phyloP scores from a whole-genome alignment of 352 stramenopile species.

The Phytopythium oedochilum region DNA sequence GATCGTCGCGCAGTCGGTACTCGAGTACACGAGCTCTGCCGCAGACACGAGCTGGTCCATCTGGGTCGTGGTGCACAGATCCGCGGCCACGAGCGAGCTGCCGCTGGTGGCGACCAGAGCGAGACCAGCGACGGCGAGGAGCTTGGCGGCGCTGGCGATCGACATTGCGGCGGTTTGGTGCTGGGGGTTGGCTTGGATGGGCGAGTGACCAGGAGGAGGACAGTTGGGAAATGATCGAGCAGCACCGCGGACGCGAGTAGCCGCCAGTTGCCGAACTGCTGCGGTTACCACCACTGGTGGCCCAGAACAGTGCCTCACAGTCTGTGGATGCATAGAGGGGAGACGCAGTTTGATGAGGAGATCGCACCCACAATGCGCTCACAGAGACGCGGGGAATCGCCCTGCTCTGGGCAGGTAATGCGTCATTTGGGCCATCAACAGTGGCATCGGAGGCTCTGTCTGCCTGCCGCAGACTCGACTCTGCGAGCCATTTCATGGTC shows the following conservation, averaged over 20 bases:
- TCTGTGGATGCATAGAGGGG: too few species aligned
- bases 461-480: too few species aligned
- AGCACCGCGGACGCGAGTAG: too few species aligned
- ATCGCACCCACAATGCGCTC: background rate
- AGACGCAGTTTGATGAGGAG: background rate
- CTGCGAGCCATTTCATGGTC: too few species aligned
- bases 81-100: background rate
- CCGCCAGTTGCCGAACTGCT: too few species aligned
- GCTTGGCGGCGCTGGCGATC: background rate
- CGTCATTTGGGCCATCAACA: background rate
- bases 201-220: background rate
- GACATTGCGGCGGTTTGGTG: background rate
- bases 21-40: slow-evolving; percentile 1
- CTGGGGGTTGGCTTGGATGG: background rate
- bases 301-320: too few species aligned
- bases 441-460: too few species aligned
- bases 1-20: slow-evolving; percentile 2
- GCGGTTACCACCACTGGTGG: too few species aligned
- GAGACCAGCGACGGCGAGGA: background rate
- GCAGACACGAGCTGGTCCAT: background rate
- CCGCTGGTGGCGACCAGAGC: background rate
- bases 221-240: background rate
- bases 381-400: background rate
- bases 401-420: background rate
- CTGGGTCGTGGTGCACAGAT: background rate